Evolutionary conservation across 768 basidiomycete genomes (phyloP), one percentile per base, ranked within the genome.

Genomic region (Hypholoma sublateritium): DNA sequence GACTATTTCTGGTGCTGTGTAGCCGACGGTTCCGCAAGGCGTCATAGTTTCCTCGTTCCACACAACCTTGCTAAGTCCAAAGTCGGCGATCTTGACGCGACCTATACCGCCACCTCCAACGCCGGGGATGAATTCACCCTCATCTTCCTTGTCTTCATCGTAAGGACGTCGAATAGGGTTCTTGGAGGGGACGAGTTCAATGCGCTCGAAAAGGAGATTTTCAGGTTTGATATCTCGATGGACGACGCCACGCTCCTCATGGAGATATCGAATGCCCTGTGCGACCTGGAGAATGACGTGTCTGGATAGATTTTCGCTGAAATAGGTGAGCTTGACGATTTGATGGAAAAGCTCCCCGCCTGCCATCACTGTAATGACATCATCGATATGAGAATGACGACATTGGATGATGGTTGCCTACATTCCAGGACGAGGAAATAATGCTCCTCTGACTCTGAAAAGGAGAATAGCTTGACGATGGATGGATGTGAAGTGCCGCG

Each of bases 41-140:
- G 97, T 99, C 91, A 93, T 95, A 5, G 97, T 99, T 69, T 98
- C 88, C 68, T 98, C 97, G 69, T 96, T 90, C 97, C 97, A 99
- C 4, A 99, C 93, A 53, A 98, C 89, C 74, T 99, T 99, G 59
- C 88, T 91, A 46, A 99, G 79, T 34, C 97, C 97, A 67, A 99
- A 99, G 71, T 99, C 97, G 57, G 97, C 97, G 58, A 99, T 97
- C 79, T 98, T 99, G 71, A 99, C 95, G 39, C 87, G 86, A 6
- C 97, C 97, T 60, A 99, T 99, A 19, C 96, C 97, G 7, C 97
- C 97, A 9, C 97, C 95, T 6, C 97, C 97, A 37, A 95, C 77
- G 3, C 93, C 95, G 4, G 88, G 88, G 45, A 89, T 81, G 68
- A 95, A 99, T 70, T 97, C 93, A 53, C 97, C 97, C 71, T 99